Conservation (phyloP, 805 yeast species). For the Saccharomycopsis guyanensis region DNA sequence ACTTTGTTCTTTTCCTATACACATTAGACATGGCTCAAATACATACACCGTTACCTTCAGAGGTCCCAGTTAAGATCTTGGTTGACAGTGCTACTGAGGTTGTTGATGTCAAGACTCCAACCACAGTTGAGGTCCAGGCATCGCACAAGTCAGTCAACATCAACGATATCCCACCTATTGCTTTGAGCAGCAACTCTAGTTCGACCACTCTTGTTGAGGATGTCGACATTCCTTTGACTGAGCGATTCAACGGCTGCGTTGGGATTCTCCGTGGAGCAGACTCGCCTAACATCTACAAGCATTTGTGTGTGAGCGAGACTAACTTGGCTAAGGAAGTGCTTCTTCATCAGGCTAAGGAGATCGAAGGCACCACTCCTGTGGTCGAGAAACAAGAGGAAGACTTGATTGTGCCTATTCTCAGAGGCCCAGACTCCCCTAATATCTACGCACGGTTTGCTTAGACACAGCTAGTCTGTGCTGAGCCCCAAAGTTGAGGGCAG, state of each 20-base stretch:
- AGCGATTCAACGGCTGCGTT: conserved; percentile 4
- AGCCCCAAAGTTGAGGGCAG: too few relatives aligned
- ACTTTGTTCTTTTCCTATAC: too few relatives aligned
- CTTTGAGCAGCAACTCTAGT: conserved; percentile 31
- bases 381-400: neutral
- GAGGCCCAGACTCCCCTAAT: conserved; percentile 20
- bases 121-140: too few relatives aligned
- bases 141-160: too few relatives aligned
- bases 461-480: too few relatives aligned
- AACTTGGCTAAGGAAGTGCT: neutral
- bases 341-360: neutral
- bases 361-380: neutral
- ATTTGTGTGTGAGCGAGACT: conserved; percentile 6
- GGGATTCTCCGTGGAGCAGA: conserved; percentile 12
- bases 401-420: conserved; percentile 12
- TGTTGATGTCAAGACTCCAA: too few relatives aligned
- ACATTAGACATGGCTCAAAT: too few relatives aligned
- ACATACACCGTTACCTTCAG: too few relatives aligned
- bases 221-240: conserved; percentile 8
- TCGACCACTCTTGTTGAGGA: conserved; percentile 26
- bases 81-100: too few relatives aligned
- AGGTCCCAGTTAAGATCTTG: too few relatives aligned
- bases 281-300: conserved; percentile 17
- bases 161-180: too few relatives aligned
- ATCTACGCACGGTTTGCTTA: conserved; percentile 17